A percentile compares a stretch with the other conserved stretches of the same genome.
Evolutionary conservation across 179 eudicot genomes (phyloP).

Genomic region (Beta macrorhiza): DNA sequence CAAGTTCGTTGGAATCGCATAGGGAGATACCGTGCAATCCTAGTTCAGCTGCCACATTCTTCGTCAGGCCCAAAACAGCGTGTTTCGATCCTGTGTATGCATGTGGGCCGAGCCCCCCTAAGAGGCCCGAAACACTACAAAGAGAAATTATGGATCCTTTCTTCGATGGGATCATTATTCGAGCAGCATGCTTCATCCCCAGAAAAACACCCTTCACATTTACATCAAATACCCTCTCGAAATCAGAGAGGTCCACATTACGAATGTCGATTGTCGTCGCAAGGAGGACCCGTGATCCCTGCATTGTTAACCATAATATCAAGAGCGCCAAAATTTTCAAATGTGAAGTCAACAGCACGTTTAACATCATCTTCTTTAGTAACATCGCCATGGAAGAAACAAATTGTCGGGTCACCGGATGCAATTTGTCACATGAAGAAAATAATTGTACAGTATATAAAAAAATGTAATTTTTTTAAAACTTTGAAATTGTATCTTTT

Average conservation of each 20-base stretch:
- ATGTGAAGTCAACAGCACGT: slow-evolving; percentile 63
- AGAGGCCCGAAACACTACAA: slow-evolving; percentile 53
- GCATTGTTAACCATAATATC: slow-evolving; percentile 94
- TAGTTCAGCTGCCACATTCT: slow-evolving; percentile 83
- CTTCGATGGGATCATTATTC: slow-evolving; percentile 72
- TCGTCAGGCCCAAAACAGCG: slow-evolving; percentile 82
- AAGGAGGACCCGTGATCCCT: slow-evolving; percentile 60
- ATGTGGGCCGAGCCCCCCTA: slow-evolving; percentile 74
- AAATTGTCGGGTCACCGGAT: slow-evolving; percentile 26
- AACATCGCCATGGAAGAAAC: slow-evolving; percentile 68
- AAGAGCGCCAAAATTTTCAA: slow-evolving; percentile 59
- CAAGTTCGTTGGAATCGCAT: slow-evolving; percentile 64
- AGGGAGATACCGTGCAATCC: slow-evolving; percentile 85
- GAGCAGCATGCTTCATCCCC: slow-evolving; percentile 95
- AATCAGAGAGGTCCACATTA: slow-evolving; percentile 43
- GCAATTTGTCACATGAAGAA: no score
- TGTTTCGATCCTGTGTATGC: slow-evolving; percentile 85
- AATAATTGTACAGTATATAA: no score
- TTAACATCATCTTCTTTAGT: slow-evolving; percentile 61
- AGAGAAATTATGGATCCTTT: slow-evolving; percentile 72
- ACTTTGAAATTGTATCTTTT: no score
- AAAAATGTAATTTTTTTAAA: no score
- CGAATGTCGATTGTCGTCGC: slow-evolving; percentile 79
- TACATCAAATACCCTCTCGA: slow-evolving; percentile 61
- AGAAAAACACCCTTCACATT: slow-evolving; percentile 79